A percentile compares a stretch with the other conserved stretches of the same genome.
These are phyloP conservation scores for Sindora glabra DNA, from an alignment of 306 rosid genomes.

Conservation along the genomic window DNA sequence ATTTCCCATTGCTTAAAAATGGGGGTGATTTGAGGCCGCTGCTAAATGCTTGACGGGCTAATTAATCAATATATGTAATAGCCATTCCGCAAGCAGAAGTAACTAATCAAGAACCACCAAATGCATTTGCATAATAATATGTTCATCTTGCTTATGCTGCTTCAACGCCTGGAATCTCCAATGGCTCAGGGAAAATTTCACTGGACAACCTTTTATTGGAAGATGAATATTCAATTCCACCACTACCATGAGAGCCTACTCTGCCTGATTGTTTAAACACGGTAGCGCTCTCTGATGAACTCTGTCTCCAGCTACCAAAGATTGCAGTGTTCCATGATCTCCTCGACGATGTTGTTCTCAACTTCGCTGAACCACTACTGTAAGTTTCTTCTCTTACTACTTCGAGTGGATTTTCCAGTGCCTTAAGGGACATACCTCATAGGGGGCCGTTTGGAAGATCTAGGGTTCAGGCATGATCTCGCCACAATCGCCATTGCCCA, in stretches of 20 bases:
- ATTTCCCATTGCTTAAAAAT: not conserved
- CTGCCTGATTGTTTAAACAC: constrained; percentile 53
- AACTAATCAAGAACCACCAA: constrained; percentile 11
- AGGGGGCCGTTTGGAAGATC: constrained; percentile 76
- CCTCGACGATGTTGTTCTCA: constrained; percentile 79
- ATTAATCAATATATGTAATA: not conserved
- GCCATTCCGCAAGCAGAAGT: not conserved
- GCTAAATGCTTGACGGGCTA: not conserved
- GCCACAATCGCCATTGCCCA: constrained; percentile 97
- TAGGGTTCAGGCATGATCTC: constrained; percentile 82
- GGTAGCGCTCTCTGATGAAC: constrained; percentile 60
- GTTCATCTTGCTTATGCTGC: constrained; percentile 42
- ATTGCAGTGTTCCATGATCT: constrained; percentile 78
- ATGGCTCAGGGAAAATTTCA: constrained; percentile 91
- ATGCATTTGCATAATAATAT: constrained; percentile 9
- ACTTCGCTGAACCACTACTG: constrained; percentile 66
- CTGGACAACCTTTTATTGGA: constrained; percentile 69
- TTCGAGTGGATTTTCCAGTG: constrained; percentile 90
- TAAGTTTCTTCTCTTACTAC: constrained; percentile 71
- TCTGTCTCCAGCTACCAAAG: constrained; percentile 88
- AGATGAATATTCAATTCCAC: constrained; percentile 65
- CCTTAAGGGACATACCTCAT: constrained; percentile 80
- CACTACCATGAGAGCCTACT: constrained; percentile 65
- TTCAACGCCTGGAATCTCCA: constrained; percentile 54
- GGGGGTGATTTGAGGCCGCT: not conserved